Evolutionary conservation across 2,329 filamentous ascomycete genomes (phyloP).

Genomic region (Colletotrichum orchidophilum): DNA sequence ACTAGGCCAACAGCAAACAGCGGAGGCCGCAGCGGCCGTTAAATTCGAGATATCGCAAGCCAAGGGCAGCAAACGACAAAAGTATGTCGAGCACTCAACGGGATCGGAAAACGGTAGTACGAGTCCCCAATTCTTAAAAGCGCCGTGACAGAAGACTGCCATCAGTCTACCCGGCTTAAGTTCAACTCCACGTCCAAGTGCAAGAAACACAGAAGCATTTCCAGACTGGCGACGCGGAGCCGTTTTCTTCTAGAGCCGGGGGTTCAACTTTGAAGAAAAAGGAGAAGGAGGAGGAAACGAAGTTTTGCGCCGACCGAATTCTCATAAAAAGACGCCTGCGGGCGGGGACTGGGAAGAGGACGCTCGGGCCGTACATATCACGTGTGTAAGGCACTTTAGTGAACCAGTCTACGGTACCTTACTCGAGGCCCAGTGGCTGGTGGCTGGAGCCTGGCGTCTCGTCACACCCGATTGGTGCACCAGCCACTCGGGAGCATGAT

Average conservation of each 20-base stretch:
- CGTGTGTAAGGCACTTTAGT: neutral
- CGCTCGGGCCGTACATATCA: constrained; percentile 15
- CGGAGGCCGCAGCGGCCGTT: neutral
- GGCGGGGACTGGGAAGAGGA: neutral
- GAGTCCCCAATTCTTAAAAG: constrained; percentile 73
- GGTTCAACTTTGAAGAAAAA: constrained; percentile 63
- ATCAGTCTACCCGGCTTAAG: constrained; percentile 65
- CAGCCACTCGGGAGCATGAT: constrained; percentile 31
- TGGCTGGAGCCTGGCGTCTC: neutral
- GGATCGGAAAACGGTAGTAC: constrained; percentile 65
- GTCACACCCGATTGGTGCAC: constrained; percentile 13
- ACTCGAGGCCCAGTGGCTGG: neutral
- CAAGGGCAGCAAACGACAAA: neutral
- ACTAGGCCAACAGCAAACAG: neutral
- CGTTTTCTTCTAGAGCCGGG: constrained; percentile 63
- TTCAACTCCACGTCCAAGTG: constrained; percentile 63
- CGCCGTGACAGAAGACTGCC: constrained; percentile 53
- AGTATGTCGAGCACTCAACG: constrained; percentile 70
- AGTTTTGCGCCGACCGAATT: constrained; percentile 11
- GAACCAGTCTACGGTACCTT: neutral
- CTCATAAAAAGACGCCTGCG: constrained; percentile 22
- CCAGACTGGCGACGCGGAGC: constrained; percentile 55
- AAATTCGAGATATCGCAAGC: neutral
- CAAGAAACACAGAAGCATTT: constrained; percentile 38
- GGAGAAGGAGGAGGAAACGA: constrained; percentile 43